phyloP scores from a whole-genome alignment of 78 protist genomes.

The Cavenderia fasciculata region DNA sequence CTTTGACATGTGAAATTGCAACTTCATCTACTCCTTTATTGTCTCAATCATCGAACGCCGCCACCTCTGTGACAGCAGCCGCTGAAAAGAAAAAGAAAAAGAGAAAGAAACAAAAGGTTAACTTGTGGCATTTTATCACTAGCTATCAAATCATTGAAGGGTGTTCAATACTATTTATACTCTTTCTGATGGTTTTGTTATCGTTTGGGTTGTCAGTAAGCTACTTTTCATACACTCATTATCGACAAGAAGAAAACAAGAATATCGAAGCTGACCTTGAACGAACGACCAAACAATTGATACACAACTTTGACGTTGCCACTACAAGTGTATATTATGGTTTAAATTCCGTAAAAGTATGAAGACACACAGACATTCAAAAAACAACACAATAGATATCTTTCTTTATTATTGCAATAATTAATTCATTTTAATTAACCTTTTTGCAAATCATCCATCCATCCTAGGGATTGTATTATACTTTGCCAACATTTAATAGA shows the following conservation, averaged over 20 bases:
- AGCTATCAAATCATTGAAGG: slow-evolving; percentile 26
- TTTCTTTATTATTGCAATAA: background rate
- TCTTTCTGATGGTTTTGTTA: background rate
- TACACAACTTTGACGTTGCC: slow-evolving; percentile 30
- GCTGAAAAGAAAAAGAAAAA: too few species aligned
- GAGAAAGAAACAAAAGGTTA: too few species aligned
- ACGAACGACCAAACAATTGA: slow-evolving; percentile 22
- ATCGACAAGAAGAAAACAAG: slow-evolving; percentile 20
- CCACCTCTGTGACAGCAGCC: too few species aligned
- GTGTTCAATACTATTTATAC: slow-evolving; percentile 12
- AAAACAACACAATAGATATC: background rate
- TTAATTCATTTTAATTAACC: background rate
- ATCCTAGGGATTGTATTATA: slow-evolving; percentile 20
- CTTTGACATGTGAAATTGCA: too few species aligned
- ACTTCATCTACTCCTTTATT: too few species aligned
- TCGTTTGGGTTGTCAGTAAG: slow-evolving; percentile 8
- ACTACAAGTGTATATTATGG: background rate
- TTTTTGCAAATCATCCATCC: background rate
- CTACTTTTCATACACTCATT: slow-evolving; percentile 40
- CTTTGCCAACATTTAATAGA: background rate
- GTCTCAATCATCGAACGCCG: too few species aligned
- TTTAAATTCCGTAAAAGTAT: slow-evolving; percentile 32
- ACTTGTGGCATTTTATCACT: too few species aligned
- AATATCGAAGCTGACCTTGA: slow-evolving; percentile 53
- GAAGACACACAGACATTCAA: background rate